Conservation (phyloP, 2,329 filamentous ascomycete genomes). For the Colletotrichum horii region DNA sequence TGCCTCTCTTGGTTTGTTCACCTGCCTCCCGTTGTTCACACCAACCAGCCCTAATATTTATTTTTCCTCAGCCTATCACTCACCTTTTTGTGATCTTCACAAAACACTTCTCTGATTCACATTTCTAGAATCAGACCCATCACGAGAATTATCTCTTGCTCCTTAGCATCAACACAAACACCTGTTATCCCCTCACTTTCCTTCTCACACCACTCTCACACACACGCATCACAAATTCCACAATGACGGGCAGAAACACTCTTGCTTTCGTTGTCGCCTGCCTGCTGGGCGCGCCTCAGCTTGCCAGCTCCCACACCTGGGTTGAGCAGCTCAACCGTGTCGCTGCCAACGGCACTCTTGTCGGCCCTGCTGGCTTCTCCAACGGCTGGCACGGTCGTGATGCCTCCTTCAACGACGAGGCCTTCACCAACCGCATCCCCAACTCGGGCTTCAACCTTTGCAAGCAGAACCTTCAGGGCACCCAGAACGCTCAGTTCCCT, state of each 20-base stretch:
- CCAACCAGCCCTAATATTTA: background rate
- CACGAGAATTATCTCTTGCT: background rate
- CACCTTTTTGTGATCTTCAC: background rate
- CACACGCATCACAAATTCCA: background rate
- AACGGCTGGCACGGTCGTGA: constrained; percentile 70
- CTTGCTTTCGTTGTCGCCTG: constrained; percentile 36
- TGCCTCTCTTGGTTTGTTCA: constrained; percentile 2
- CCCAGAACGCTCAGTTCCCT: constrained; percentile 49
- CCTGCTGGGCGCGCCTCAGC: constrained; percentile 20
- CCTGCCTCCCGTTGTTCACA: background rate
- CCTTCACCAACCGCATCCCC: constrained; percentile 70
- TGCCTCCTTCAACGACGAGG: constrained; percentile 60
- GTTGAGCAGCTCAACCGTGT: constrained; percentile 78
- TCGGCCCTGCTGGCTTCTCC: constrained; percentile 74
- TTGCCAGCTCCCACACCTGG: constrained; percentile 74
- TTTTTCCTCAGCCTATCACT: background rate
- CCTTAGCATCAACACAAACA: background rate
- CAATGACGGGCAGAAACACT: constrained; percentile 19
- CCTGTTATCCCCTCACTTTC: background rate
- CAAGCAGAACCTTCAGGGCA: background rate
- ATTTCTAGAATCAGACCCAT: background rate
- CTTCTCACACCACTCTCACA: background rate
- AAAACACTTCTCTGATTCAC: background rate
- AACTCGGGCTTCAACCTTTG: constrained; percentile 39
- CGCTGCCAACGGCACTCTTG: constrained; percentile 74